Base-by-base conservation (phyloP, 225 moss, liverwort and hornwort species). In the Rhytidiadelphus loreus region DNA sequence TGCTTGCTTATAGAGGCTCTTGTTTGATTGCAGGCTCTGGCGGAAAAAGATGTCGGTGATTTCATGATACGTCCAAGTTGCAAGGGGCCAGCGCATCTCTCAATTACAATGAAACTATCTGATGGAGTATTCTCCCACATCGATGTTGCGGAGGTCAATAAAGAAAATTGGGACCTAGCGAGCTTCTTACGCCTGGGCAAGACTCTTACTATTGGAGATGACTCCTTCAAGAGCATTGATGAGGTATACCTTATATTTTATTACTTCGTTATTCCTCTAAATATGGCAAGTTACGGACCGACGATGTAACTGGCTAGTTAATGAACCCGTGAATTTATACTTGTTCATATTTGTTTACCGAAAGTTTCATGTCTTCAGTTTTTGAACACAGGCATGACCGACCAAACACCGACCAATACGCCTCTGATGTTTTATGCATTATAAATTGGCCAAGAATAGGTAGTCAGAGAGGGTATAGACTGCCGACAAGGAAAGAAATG, bases 141-240 rank as follows among this genome's bases (percentile, higher is more conserved):
- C 43, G 98, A 98, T 88, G 95, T 98, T 61, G 89, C 94, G 69
- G 98, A 98, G 88, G 91, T 91, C 78, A 96, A 94, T 78, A 98
- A 98, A 89, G 97, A 96, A 56, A 93, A 93, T 73, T 92, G 96
- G 93, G 96, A 98, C 83, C 89, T 96, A 53, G 95, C 91, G n/a
- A 96, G 97, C 90, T 97, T 96, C 86, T 94, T 97, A 88, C 94
- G 97, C 68, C 94, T 98, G 35, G 98, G 98, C 81, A 98, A 95
- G 89, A 93, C 95, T 81, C 96, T 98, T 44, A 95, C 96, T 29
- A 98, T 98, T 85, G 97, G 95, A 77, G 97, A 96, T 64, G 96
- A 96, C 39, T 94, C 95, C 17, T 98, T 91, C 84, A 96, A 96
- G 88, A 94, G 95, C 94, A 95, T 98, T 91, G 97, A 98, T 88